Conservation (phyloP, 768 basidiomycete species). For the Solioccasus polychromus region DNA sequence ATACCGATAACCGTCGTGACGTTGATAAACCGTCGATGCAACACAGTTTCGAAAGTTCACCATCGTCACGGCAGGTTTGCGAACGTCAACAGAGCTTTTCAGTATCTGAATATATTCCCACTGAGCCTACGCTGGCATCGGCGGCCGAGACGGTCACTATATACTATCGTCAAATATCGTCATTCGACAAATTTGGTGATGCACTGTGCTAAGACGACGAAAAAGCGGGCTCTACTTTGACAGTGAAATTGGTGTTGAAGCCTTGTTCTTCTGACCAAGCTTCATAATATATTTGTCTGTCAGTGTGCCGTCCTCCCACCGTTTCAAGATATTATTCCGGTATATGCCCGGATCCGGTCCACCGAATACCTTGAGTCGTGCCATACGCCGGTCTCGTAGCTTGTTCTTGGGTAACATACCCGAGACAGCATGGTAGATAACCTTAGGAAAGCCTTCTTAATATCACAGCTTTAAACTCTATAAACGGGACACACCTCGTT, state of each 20-base stretch:
- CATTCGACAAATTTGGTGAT: too few relatives aligned
- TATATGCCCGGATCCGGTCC: conserved; percentile 75
- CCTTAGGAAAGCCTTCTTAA: conserved; percentile 43
- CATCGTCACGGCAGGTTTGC: too few relatives aligned
- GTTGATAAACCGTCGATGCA: too few relatives aligned
- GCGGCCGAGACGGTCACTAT: too few relatives aligned
- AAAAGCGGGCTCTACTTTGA: conserved; percentile 12
- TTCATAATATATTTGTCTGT: conserved; percentile 36
- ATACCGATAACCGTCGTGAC: too few relatives aligned
- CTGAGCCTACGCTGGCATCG: too few relatives aligned
- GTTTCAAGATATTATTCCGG: conserved; percentile 71
- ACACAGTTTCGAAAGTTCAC: too few relatives aligned
- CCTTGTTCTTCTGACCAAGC: conserved; percentile 22
- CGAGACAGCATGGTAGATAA: conserved; percentile 92
- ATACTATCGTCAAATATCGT: too few relatives aligned
- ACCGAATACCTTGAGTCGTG: conserved; percentile 85
- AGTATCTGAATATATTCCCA: too few relatives aligned
- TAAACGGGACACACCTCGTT: conserved; percentile 66
- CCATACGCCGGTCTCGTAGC: conserved; percentile 82
- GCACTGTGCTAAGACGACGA: too few relatives aligned
- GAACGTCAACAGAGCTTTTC: too few relatives aligned
- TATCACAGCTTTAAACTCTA: not conserved
- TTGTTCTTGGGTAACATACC: conserved; percentile 99
- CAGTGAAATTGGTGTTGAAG: not conserved
- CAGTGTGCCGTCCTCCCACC: conserved; percentile 81